Conservation (phyloP, 2,329 filamentous ascomycete genomes). For the Cladosporium halotolerans region DNA sequence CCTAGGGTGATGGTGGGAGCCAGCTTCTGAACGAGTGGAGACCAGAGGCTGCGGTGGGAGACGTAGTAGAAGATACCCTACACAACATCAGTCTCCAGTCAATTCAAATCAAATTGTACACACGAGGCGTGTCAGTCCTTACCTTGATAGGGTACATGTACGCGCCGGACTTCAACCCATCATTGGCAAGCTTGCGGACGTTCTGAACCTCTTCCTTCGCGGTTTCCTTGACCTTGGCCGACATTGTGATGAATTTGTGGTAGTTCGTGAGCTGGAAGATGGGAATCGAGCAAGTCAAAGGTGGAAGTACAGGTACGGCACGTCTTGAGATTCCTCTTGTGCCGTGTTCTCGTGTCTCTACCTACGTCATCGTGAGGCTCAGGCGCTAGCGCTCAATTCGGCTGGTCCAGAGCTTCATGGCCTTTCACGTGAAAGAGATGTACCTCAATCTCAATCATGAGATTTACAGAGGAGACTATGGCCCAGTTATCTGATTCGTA, state of each 20-base stretch:
- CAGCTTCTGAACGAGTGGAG: conserved; percentile 52
- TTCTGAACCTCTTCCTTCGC: conserved; percentile 65
- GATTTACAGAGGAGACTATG: no score
- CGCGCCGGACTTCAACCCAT: conserved; percentile 68
- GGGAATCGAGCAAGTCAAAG: neutral
- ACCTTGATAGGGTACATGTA: conserved; percentile 82
- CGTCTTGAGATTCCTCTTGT: neutral
- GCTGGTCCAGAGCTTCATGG: no score
- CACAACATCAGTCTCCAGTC: neutral
- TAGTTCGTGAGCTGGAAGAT: neutral
- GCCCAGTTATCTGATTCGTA: no score
- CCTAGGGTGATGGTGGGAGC: conserved; percentile 63
- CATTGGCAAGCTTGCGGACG: conserved; percentile 55
- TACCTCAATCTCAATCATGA: no score
- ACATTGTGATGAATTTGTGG: conserved; percentile 14
- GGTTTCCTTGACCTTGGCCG: conserved; percentile 47
- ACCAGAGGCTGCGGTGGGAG: conserved; percentile 53
- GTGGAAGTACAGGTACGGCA: neutral
- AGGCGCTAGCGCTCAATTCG: no score
- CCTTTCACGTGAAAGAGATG: no score
- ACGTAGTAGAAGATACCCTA: conserved; percentile 57
- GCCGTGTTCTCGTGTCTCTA: neutral
- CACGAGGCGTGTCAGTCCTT: conserved; percentile 11
- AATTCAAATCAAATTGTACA: no score
- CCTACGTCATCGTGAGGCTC: conserved; percentile 5